Percentiles rank a stretch among this genome's conserved stretches.
Evolutionary conservation across 352 stramenopile genomes (phyloP).

Genomic region (Phytophthora pseudosyringae): DNA sequence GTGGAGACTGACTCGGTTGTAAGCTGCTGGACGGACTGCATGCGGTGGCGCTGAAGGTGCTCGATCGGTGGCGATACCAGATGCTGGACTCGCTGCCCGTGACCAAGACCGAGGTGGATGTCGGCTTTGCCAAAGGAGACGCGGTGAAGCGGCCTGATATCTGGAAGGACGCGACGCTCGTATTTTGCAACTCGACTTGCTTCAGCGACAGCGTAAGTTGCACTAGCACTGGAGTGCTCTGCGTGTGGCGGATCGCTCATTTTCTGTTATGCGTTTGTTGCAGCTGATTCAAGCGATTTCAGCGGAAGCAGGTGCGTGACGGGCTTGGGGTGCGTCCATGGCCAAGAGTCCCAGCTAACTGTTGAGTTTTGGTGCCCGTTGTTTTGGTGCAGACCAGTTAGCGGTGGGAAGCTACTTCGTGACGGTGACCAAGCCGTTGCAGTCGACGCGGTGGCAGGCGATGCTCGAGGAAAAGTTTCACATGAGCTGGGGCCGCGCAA

Average conservation of each 20-base stretch:
- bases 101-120: constrained; percentile 59
- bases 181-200: constrained; percentile 77
- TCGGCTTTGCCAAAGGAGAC: constrained; percentile 62
- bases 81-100: constrained; percentile 56
- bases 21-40: constrained; percentile 70
- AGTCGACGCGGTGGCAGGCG: constrained; percentile 63
- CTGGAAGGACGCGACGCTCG: constrained; percentile 62
- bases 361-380: background rate
- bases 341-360: background rate
- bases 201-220: constrained; percentile 67
- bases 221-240: background rate
- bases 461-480: constrained; percentile 65
- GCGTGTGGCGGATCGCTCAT: background rate
- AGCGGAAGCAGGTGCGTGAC: constrained; percentile 35
- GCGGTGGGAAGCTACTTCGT: constrained; percentile 63
- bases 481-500: constrained; percentile 73
- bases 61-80: constrained; percentile 76
- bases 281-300: constrained; percentile 45
- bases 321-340: background rate
- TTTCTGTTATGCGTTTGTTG: background rate
- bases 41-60: constrained; percentile 59
- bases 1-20: background rate
- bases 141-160: constrained; percentile 48
- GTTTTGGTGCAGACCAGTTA: constrained; percentile 41
- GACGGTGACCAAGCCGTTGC: constrained; percentile 63